Conservation (phyloP, 148 eudicot genomes). For the Rhododendron mucronatum region DNA sequence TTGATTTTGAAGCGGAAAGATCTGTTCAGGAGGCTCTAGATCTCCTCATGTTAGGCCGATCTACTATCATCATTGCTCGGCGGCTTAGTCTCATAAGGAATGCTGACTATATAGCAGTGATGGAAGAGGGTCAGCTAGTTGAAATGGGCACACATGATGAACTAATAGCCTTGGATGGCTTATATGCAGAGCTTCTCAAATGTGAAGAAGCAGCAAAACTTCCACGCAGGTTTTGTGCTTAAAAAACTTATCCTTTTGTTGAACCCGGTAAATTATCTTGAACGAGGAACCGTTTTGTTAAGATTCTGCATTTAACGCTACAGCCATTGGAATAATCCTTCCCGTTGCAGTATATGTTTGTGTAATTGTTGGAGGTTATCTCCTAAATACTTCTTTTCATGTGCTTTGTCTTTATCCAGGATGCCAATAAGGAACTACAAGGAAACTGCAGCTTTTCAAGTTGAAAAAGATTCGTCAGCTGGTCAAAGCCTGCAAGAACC, state of each 20-base stretch:
- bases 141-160: conserved; percentile 99
- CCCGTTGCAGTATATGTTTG: neutral
- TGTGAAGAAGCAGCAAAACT: conserved; percentile 98
- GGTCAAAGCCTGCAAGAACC: conserved; percentile 73
- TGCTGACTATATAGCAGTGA: conserved; percentile 97
- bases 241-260: conserved; percentile 4
- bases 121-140: conserved; percentile 99
- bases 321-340: neutral
- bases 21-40: conserved; percentile 92
- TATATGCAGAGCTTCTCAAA: conserved; percentile 92
- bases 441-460: conserved; percentile 60
- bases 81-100: conserved; percentile 84
- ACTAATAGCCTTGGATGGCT: conserved; percentile 73
- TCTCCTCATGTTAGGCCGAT: conserved; percentile 91
- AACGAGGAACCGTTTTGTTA: neutral
- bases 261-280: conserved; percentile 1
- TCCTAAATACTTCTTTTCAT: neutral
- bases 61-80: conserved; percentile 92
- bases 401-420: conserved; percentile 34
- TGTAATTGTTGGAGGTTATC: neutral
- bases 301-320: neutral
- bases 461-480: conserved; percentile 69
- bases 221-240: conserved; percentile 68
- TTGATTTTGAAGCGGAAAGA: conserved; percentile 98
- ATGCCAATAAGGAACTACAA: conserved; percentile 78